phyloP scores from a whole-genome alignment of 2,329 filamentous ascomycete genomes.

The Drechslerella dactyloides region DNA sequence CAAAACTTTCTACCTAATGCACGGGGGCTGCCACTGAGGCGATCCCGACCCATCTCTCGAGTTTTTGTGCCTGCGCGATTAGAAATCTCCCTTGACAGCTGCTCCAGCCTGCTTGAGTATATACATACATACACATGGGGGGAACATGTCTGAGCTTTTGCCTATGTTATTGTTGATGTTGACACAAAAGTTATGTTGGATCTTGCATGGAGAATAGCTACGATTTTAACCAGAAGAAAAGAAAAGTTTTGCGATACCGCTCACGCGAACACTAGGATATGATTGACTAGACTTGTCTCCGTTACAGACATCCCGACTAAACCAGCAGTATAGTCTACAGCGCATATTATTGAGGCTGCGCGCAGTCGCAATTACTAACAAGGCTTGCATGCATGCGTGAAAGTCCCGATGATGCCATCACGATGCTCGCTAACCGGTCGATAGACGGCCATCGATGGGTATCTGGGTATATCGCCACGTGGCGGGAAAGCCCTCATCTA shows the following conservation, averaged over 20 bases:
- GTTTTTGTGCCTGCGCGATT: conserved; percentile 9
- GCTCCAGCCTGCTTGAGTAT: neutral
- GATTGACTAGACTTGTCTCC: neutral
- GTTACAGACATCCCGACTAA: too few species aligned
- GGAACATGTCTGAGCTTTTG: neutral
- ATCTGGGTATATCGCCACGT: too few species aligned
- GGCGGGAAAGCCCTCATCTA: too few species aligned
- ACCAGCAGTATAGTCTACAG: too few species aligned
- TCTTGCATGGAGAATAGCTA: conserved; percentile 1
- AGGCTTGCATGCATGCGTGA: too few species aligned
- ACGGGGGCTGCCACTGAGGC: neutral
- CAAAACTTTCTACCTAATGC: neutral
- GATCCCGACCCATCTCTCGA: neutral
- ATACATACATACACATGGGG: conserved; percentile 6
- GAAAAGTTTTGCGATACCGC: neutral
- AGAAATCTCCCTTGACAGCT: conserved; percentile 31
- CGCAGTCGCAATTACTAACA: too few species aligned
- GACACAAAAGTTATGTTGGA: neutral
- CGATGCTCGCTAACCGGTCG: too few species aligned
- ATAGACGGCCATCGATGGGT: too few species aligned
- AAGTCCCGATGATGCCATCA: too few species aligned
- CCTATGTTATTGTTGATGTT: neutral
- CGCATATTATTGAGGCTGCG: too few species aligned
- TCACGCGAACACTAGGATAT: neutral
- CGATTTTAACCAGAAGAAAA: neutral